phyloP scores from a whole-genome alignment of 1,139 yeast genomes.

The Saccharomyces hybrid region DNA sequence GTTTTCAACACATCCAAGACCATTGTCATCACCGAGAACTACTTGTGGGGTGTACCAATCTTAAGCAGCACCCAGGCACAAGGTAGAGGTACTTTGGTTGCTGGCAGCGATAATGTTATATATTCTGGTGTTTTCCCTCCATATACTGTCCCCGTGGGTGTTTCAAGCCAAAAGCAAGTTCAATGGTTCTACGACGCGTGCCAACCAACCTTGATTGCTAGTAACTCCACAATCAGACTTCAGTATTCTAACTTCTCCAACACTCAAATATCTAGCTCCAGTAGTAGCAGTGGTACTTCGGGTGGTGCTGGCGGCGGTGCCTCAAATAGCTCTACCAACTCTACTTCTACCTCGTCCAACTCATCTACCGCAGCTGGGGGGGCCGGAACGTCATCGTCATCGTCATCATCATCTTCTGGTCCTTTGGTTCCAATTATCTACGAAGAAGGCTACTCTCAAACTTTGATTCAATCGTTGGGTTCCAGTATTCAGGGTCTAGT shows the following conservation, averaged over 20 bases:
- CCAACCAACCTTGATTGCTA: constrained; percentile 14
- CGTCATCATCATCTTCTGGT: neutral
- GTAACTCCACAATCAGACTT: constrained; percentile 18
- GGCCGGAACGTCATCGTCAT: no score
- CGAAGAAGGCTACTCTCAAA: constrained; percentile 17
- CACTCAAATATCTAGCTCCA: neutral
- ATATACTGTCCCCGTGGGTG: constrained; percentile 22
- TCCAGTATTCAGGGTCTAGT: constrained; percentile 19
- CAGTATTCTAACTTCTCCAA: constrained; percentile 16
- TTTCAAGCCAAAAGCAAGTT: constrained; percentile 9
- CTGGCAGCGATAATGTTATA: constrained; percentile 16
- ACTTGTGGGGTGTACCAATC: constrained; percentile 18
- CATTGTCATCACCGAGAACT: constrained; percentile 21
- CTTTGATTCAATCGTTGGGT: constrained; percentile 11
- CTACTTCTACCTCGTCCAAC: no score
- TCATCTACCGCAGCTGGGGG: neutral
- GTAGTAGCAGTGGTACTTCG: no score
- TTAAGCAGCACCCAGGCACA: constrained; percentile 18
- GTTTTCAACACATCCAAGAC: constrained; percentile 23
- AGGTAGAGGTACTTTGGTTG: constrained; percentile 26
- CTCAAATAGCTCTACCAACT: no score
- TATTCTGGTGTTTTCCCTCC: constrained; percentile 27
- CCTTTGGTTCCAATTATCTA: constrained; percentile 22
- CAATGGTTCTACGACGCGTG: constrained; percentile 21
- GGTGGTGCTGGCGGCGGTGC: no score